Conservation (phyloP, 805 yeast genomes). For the Candida ipomoeae region DNA sequence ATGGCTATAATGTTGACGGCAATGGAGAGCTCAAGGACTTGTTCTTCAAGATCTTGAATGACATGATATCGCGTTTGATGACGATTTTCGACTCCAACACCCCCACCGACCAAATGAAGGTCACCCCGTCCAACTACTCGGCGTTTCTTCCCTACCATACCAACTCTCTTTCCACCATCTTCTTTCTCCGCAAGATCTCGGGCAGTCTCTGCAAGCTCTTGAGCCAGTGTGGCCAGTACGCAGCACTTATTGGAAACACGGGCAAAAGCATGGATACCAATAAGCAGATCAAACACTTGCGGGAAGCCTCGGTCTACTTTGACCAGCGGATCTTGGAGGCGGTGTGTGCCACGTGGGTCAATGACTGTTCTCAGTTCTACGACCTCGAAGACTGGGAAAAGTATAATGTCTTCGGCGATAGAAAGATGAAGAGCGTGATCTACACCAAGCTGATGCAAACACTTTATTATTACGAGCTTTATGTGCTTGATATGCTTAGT, state of each 20-base stretch:
- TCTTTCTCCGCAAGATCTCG: constrained; percentile 29
- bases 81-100: constrained; percentile 26
- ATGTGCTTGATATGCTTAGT: constrained; percentile 29
- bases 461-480: constrained; percentile 34
- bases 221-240: constrained; percentile 29
- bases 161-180: constrained; percentile 39
- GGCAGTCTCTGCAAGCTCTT: constrained; percentile 25
- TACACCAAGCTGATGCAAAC: constrained; percentile 34
- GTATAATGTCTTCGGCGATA: constrained; percentile 13
- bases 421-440: constrained; percentile 19
- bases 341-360: constrained; percentile 41
- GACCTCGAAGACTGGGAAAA: constrained; percentile 42
- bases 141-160: constrained; percentile 37
- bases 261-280: constrained; percentile 34
- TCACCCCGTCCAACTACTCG: constrained; percentile 32
- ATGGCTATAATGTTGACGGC: constrained; percentile 26
- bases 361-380: constrained; percentile 42
- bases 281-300: constrained; percentile 30
- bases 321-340: constrained; percentile 41
- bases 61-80: constrained; percentile 24
- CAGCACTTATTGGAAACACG: constrained; percentile 31
- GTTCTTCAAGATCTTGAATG: constrained; percentile 25
- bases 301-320: constrained; percentile 28
- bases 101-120: constrained; percentile 31
- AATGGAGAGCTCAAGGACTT: constrained; percentile 25